A percentile compares a stretch with the other conserved stretches of the same genome.
Conservation (phyloP, 108 stramenopile species). For the Nitzschia palea region DNA sequence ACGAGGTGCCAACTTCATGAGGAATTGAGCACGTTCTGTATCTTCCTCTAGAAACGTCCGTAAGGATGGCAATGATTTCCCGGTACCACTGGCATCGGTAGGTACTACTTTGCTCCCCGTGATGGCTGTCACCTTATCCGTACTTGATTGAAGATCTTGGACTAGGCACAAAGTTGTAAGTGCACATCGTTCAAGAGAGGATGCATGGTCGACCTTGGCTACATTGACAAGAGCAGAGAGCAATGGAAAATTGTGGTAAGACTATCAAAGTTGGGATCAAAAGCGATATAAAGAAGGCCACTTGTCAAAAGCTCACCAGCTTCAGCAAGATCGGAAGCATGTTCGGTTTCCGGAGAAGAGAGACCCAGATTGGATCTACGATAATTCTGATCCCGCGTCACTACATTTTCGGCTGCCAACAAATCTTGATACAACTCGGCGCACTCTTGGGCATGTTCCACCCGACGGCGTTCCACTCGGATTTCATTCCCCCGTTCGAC, state of each 20-base stretch:
- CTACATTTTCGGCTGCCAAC: constrained; percentile 54
- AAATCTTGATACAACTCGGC: constrained; percentile 74
- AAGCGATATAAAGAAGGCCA: background rate
- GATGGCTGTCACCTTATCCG: constrained; percentile 52
- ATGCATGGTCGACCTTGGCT: constrained; percentile 21
- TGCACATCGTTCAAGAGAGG: constrained; percentile 81
- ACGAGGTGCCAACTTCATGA: constrained; percentile 82
- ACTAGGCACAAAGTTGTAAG: constrained; percentile 66
- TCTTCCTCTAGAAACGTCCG: constrained; percentile 40
- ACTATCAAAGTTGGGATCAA: background rate
- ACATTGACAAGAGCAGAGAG: no score
- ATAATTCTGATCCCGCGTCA: constrained; percentile 32
- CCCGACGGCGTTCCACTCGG: constrained; percentile 38
- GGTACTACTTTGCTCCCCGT: constrained; percentile 29
- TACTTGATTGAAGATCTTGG: constrained; percentile 67
- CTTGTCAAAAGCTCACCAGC: background rate
- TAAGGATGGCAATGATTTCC: constrained; percentile 32
- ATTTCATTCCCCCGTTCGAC: constrained; percentile 51
- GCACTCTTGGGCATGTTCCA: constrained; percentile 58
- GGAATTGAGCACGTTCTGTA: constrained; percentile 76
- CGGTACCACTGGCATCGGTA: constrained; percentile 17
- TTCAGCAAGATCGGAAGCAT: background rate
- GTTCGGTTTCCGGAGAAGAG: background rate
- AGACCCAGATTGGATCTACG: constrained; percentile 10
- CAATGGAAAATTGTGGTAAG: no score